These are phyloP conservation scores for Mycosphaerella sp. DNA, from an alignment of 2,329 filamentous ascomycete genomes.

Conservation along the genomic window DNA sequence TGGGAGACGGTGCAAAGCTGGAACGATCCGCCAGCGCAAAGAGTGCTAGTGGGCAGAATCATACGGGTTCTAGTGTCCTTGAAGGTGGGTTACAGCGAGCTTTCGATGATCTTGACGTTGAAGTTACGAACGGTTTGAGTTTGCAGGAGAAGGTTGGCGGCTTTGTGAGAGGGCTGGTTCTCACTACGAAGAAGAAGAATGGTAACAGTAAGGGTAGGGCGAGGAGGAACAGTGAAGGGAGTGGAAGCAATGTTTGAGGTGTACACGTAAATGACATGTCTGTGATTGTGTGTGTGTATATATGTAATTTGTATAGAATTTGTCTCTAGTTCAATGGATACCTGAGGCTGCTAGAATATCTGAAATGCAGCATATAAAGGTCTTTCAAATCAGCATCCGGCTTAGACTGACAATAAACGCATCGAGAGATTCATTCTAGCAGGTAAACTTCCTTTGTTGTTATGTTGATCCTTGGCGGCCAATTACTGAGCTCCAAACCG, in stretches of 20 bases:
- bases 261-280: background rate
- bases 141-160: slow-evolving; percentile 19
- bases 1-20: background rate
- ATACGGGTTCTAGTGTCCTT: slow-evolving; percentile 18
- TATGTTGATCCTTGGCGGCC: slow-evolving; percentile 6
- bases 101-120: slow-evolving; percentile 28
- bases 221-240: background rate
- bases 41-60: slow-evolving; percentile 14
- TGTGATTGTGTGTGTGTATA: background rate
- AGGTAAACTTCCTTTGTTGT: background rate
- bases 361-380: background rate
- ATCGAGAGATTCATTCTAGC: background rate
- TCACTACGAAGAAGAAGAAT: slow-evolving; percentile 6
- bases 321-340: no score
- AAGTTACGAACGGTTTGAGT: slow-evolving; percentile 18
- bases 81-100: slow-evolving; percentile 10
- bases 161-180: slow-evolving; percentile 20
- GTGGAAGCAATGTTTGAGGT: background rate
- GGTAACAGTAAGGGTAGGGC: background rate
- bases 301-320: background rate
- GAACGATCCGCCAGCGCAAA: background rate
- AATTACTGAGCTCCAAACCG: no score
- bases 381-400: background rate
- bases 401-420: slow-evolving; percentile 4
- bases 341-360: background rate